phyloP scores from a whole-genome alignment of 2,329 filamentous ascomycete genomes.

The Colletotrichum phormii region DNA sequence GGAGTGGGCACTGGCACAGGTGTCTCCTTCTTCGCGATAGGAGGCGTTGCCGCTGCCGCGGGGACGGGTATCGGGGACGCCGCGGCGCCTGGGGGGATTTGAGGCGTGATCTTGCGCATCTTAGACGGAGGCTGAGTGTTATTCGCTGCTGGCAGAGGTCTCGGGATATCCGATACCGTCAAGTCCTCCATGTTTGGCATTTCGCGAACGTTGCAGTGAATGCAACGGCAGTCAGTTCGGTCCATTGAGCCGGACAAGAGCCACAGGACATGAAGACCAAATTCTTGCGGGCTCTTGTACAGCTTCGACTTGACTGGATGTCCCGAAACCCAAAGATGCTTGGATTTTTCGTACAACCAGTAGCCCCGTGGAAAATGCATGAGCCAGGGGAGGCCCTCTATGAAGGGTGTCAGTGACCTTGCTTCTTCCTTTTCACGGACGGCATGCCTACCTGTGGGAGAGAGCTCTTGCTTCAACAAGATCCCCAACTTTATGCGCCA shows the following conservation, averaged over 20 bases:
- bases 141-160: not conserved
- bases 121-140: constrained; percentile 38
- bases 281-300: constrained; percentile 65
- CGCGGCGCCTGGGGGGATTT: constrained; percentile 11
- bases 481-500: constrained; percentile 60
- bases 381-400: constrained; percentile 58
- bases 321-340: constrained; percentile 62
- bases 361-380: constrained; percentile 58
- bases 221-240: constrained; percentile 62
- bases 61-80: constrained; percentile 22
- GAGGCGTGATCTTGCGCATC: constrained; percentile 30
- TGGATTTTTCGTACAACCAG: constrained; percentile 60
- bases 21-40: constrained; percentile 23
- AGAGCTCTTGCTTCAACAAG: constrained; percentile 57
- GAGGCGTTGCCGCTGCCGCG: constrained; percentile 6
- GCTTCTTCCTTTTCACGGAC: not conserved
- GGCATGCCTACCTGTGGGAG: constrained; percentile 41
- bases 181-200: constrained; percentile 26
- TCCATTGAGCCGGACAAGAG: constrained; percentile 60
- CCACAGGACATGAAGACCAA: constrained; percentile 64
- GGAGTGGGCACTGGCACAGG: constrained; percentile 26
- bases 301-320: constrained; percentile 61
- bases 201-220: constrained; percentile 56
- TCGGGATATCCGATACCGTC: constrained; percentile 18
- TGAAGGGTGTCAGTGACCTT: constrained; percentile 33